Evolutionary conservation across 306 rosid species (phyloP).

Genomic region (Geum urbanum): DNA sequence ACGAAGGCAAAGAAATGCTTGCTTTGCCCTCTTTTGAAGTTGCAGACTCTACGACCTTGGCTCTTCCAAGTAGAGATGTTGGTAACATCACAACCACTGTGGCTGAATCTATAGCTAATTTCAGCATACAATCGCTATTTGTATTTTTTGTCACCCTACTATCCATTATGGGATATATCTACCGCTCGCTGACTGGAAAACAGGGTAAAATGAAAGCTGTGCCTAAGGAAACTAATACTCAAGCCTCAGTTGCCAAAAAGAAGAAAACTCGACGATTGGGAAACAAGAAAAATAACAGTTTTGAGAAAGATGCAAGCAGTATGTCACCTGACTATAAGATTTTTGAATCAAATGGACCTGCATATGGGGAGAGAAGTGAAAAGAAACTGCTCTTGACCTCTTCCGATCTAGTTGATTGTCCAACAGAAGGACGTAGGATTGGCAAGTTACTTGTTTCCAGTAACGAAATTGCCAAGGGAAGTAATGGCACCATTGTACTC

Average conservation of each 20-base stretch:
- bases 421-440: conserved; percentile 45
- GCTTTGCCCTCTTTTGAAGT: conserved; percentile 16
- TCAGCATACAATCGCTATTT: conserved; percentile 4
- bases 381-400: conserved; percentile 1
- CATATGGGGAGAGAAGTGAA: conserved; percentile 20
- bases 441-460: conserved; percentile 58
- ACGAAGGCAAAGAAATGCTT: conserved; percentile 9
- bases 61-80: not conserved
- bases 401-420: conserved; percentile 25
- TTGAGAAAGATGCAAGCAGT: conserved; percentile 27
- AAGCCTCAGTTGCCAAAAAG: conserved; percentile 32
- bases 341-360: not conserved
- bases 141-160: conserved; percentile 14
- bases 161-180: conserved; percentile 15
- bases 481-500: conserved; percentile 65
- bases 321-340: conserved; percentile 18
- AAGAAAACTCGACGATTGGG: conserved; percentile 40
- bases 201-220: not conserved
- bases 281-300: conserved; percentile 26
- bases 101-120: conserved; percentile 4
- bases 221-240: conserved; percentile 21
- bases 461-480: conserved; percentile 69
- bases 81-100: not conserved
- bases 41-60: conserved; percentile 2
- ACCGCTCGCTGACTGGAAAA: conserved; percentile 1